Evolutionary conservation across 495 filamentous ascomycete species (phyloP), one percentile per base, ranked within the genome.

Genomic region (Daldinia concentrica): DNA sequence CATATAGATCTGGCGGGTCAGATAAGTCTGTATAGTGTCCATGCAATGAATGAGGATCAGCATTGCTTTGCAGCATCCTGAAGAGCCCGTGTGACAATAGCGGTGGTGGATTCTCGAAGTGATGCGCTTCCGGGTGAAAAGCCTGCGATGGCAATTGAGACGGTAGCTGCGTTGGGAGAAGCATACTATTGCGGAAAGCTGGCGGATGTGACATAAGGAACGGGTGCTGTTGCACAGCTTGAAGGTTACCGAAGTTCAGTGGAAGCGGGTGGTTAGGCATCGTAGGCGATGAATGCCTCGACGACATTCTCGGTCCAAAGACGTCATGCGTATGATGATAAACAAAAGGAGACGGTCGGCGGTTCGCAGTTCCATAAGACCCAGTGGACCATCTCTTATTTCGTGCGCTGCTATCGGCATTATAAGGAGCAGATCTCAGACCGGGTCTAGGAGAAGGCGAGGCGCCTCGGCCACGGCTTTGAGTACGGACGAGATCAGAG

Each of bases 361-460:
- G 79, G 66, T 81, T 79, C 24, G 82, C 74, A 3, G 85, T 82
- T n/a, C 79, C 85, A 74, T 84, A 90, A 17, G 86, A 90, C 22
- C 88, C 90, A 12, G 90, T 91, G 24, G 90, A 91, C 90, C 90
- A 92, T 66, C 90, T 81, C 81, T 92, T 91, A 74, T 85, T 89
- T 62, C 89, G 82, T 43, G 82, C 82, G 41, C 80, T 79, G 48
- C 76, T 81, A 34, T 90, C 88, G 61, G 90, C 82, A 22, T 79
- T 86, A 73, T 92, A 91, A 19, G 90, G 89, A 27, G 84, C 87
- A 34, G 88, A 83, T 66, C 90, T 86, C 78, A 89, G 83, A 51
- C 82, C 86, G 54, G 86, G 86, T 59, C 90, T 84, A 63, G 90
- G 87, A 30, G 89, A 90, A 52, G 90, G 88, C 48, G 90, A 91